A percentile compares a stretch with the other conserved stretches of the same genome.
phyloP scores from a whole-genome alignment of 225 moss, liverwort and hornwort species.

The Antitrichia curtipendula region DNA sequence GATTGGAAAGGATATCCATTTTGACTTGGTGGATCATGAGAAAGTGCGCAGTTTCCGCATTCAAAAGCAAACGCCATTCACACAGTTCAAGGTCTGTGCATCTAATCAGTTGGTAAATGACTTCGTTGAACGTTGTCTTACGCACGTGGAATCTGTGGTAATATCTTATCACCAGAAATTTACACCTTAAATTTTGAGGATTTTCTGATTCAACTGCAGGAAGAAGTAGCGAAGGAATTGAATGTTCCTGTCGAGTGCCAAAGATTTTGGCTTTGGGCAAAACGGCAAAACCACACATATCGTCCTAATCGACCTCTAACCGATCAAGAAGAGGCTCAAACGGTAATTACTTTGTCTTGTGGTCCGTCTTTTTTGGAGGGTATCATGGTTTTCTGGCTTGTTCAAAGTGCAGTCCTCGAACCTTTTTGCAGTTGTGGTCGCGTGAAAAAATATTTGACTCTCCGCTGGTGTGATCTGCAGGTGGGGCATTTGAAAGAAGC shows the following conservation, averaged over 20 bases:
- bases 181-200: not conserved
- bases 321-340: slow-evolving; percentile 94
- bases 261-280: slow-evolving; percentile 99
- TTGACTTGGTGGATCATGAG: slow-evolving; percentile 98
- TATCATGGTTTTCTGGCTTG: not conserved
- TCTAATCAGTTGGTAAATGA: not conserved
- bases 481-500: slow-evolving; percentile 98
- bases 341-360: slow-evolving; percentile 24
- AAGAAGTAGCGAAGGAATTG: slow-evolving; percentile 86
- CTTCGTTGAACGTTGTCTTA: not conserved
- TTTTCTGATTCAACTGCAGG: slow-evolving; percentile 27
- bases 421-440: not conserved
- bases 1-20: slow-evolving; percentile 97
- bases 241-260: slow-evolving; percentile 79
- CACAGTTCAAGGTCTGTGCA: slow-evolving; percentile 73
- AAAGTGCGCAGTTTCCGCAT: slow-evolving; percentile 99
- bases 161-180: not conserved
- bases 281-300: slow-evolving; percentile 98
- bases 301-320: slow-evolving; percentile 89
- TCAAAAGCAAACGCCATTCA: slow-evolving; percentile 96
- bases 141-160: not conserved
- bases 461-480: slow-evolving; percentile 10
- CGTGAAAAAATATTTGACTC: not conserved
- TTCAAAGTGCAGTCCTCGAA: not conserved
- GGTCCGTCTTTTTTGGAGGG: not conserved